These are phyloP conservation scores for Myxozyma monticola DNA, from an alignment of 805 yeast genomes.

Conservation along the genomic window DNA sequence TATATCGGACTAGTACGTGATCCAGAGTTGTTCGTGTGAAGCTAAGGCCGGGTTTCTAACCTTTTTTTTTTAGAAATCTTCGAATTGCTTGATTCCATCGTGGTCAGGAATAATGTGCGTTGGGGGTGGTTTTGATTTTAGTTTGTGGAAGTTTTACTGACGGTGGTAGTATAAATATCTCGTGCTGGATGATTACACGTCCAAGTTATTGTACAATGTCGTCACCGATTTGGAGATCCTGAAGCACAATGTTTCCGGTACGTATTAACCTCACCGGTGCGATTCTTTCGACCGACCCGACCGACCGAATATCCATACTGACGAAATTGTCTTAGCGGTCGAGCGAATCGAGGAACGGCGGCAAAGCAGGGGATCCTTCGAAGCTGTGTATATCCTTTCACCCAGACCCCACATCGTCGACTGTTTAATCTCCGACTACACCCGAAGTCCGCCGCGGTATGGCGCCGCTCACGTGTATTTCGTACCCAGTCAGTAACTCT, in stretches of 20 bases:
- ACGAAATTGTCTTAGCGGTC: constrained; percentile 44
- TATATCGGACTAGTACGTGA: constrained; percentile 19
- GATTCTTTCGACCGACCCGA: too few relatives aligned
- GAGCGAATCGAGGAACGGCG: constrained; percentile 64
- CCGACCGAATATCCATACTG: background rate
- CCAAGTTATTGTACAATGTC: constrained; percentile 46
- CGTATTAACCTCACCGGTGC: too few relatives aligned
- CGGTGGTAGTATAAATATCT: constrained; percentile 47
- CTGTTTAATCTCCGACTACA: constrained; percentile 76
- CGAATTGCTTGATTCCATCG: constrained; percentile 23
- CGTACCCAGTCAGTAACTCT: constrained; percentile 52
- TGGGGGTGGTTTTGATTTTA: too few relatives aligned
- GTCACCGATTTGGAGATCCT: constrained; percentile 15
- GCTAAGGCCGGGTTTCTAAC: too few relatives aligned
- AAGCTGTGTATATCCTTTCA: constrained; percentile 77
- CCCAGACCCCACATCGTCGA: constrained; percentile 67
- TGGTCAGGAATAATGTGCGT: constrained; percentile 19
- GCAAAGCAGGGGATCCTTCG: constrained; percentile 61
- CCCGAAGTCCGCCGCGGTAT: constrained; percentile 67
- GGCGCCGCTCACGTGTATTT: constrained; percentile 71
- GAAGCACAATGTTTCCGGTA: constrained; percentile 26
- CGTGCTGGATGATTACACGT: constrained; percentile 59
- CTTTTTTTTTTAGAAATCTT: constrained; percentile 16
- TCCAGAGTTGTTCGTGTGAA: background rate
- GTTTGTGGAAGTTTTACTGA: too few relatives aligned